Conservation (phyloP, 129 eudicot species). For the Solidago caesia region DNA sequence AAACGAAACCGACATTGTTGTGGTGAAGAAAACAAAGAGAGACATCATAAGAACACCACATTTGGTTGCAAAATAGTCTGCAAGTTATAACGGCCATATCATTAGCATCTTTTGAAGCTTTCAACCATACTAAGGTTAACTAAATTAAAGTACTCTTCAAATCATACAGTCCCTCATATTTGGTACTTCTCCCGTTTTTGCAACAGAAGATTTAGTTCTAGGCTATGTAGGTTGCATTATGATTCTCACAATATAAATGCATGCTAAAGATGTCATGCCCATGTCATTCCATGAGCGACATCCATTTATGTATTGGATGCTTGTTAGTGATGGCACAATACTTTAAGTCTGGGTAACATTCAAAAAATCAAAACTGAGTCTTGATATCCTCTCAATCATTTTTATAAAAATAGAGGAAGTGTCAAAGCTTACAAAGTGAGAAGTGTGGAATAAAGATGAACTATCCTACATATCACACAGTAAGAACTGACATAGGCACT, state of each 20-base stretch:
- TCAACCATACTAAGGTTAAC: not conserved
- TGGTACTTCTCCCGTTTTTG: not conserved
- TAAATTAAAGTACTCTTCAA: not conserved
- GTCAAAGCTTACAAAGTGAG: not conserved
- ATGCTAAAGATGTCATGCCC: not conserved
- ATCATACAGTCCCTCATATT: not conserved
- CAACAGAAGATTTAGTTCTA: not conserved
- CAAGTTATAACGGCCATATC: slow-evolving; percentile 20
- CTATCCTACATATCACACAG: not conserved
- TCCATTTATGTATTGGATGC: slow-evolving; percentile 5
- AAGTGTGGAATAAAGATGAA: not conserved
- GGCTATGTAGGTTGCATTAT: not conserved
- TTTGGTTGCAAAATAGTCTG: slow-evolving; percentile 94
- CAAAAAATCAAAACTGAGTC: not conserved
- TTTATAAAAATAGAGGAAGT: not conserved
- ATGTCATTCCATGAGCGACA: not conserved
- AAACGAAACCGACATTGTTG: slow-evolving; percentile 99
- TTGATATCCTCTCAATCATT: not conserved
- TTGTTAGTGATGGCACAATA: not conserved
- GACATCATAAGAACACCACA: slow-evolving; percentile 99
- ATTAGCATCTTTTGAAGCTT: not conserved
- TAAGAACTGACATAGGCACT: not conserved
- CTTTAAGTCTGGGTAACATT: too few species aligned
- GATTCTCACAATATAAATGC: not conserved
- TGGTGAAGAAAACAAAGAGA: slow-evolving; percentile 98